phyloP scores from a whole-genome alignment of 805 yeast species.

The Kazachstania viticola region DNA sequence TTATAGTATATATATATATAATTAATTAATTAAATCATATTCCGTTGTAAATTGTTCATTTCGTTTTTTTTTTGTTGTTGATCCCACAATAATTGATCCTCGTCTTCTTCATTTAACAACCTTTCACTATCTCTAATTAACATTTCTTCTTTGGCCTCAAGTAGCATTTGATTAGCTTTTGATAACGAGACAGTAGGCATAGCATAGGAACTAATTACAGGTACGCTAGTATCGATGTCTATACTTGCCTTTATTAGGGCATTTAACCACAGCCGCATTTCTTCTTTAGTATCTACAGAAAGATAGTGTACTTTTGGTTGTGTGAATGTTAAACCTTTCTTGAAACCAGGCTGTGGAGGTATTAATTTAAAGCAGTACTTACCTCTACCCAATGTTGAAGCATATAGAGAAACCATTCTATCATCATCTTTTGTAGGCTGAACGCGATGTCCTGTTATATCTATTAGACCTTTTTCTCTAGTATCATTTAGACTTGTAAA shows the following conservation, averaged over 20 bases:
- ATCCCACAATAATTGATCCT: slow-evolving; percentile 23
- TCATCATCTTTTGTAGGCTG: slow-evolving; percentile 77
- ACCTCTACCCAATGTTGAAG: slow-evolving; percentile 87
- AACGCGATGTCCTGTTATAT: slow-evolving; percentile 89
- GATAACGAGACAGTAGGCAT: slow-evolving; percentile 86
- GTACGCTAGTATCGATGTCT: slow-evolving; percentile 84
- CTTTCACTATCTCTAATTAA: slow-evolving; percentile 38
- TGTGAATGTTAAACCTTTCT: slow-evolving; percentile 89
- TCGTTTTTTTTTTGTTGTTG: slow-evolving; percentile 14
- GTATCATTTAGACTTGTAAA: slow-evolving; percentile 66
- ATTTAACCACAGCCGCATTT: slow-evolving; percentile 89
- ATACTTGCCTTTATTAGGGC: slow-evolving; percentile 93
- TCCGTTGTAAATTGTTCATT: too few relatives aligned
- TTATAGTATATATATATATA: not conserved
- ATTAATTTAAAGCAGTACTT: slow-evolving; percentile 81
- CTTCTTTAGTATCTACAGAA: slow-evolving; percentile 85
- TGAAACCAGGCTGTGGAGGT: slow-evolving; percentile 96
- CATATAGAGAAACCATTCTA: slow-evolving; percentile 72
- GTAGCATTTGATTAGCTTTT: slow-evolving; percentile 75
- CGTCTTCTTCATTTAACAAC: slow-evolving; percentile 20
- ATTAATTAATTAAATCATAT: too few relatives aligned
- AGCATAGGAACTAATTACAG: slow-evolving; percentile 85
- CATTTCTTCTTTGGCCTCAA: slow-evolving; percentile 69
- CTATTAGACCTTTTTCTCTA: slow-evolving; percentile 84
- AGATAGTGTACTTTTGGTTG: slow-evolving; percentile 93